Conservation (phyloP, 2,329 filamentous ascomycete genomes). For the Aspergillus floridensis region DNA sequence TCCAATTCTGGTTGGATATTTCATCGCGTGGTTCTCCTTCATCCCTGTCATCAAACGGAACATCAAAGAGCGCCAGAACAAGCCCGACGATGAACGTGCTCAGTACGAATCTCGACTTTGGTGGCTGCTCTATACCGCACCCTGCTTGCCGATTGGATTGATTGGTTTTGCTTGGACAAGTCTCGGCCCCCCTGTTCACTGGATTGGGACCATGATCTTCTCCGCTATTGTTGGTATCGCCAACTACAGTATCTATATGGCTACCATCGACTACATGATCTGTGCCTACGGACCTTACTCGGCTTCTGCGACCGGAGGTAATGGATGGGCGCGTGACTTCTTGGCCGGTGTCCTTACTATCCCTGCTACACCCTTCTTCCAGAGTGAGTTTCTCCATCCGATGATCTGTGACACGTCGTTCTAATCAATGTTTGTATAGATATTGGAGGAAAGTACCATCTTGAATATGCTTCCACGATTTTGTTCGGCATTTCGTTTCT, state of each 20-base stretch:
- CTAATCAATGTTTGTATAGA: conserved; percentile 32
- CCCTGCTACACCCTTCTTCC: conserved; percentile 54
- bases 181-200: conserved; percentile 55
- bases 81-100: conserved; percentile 52
- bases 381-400: conserved; percentile 31
- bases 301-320: conserved; percentile 65
- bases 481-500: conserved; percentile 61
- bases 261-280: conserved; percentile 67
- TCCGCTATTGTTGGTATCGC: conserved; percentile 61
- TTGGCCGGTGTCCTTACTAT: conserved; percentile 63
- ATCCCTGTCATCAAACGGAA: conserved; percentile 55
- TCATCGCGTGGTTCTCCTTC: conserved; percentile 58
- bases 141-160: conserved; percentile 59
- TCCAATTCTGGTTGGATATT: conserved; percentile 57
- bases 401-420: background rate
- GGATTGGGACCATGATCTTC: conserved; percentile 63
- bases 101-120: conserved; percentile 65
- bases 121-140: conserved; percentile 60
- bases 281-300: conserved; percentile 65
- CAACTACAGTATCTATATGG: conserved; percentile 64
- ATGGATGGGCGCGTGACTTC: conserved; percentile 65
- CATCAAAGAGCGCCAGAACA: conserved; percentile 44
- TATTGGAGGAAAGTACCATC: conserved; percentile 53
- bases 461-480: conserved; percentile 63
- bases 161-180: conserved; percentile 63